A percentile compares a stretch with the other conserved stretches of the same genome.
These are phyloP conservation scores for Phytophthora pluvialis DNA, from an alignment of 352 stramenopile genomes.

Conservation along the genomic window DNA sequence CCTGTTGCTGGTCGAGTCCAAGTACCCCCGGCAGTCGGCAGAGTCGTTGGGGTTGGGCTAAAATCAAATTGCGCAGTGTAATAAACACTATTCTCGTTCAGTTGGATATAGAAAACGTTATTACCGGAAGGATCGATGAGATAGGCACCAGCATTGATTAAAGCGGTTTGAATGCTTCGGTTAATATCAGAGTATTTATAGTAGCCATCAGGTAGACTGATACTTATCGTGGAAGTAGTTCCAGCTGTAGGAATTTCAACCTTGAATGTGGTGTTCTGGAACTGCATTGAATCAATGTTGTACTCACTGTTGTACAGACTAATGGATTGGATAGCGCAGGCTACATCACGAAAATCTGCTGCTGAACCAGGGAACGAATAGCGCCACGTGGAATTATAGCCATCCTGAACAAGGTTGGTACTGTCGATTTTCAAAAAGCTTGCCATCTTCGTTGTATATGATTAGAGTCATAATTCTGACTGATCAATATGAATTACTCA, in stretches of 20 bases:
- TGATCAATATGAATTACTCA: no score
- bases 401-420: constrained; percentile 18
- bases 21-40: no score
- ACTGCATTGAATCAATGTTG: constrained; percentile 16
- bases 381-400: constrained; percentile 10
- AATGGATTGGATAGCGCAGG: constrained; percentile 1
- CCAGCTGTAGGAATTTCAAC: constrained; percentile 20
- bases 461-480: constrained; percentile 1
- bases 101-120: no score
- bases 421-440: constrained; percentile 21
- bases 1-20: constrained; percentile 16
- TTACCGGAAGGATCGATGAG: constrained; percentile 1
- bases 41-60: constrained; percentile 1
- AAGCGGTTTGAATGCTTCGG: constrained; percentile 17
- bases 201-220: no score
- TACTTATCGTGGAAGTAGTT: constrained; percentile 16
- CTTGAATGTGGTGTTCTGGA: constrained; percentile 12
- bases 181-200: no score
- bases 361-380: not conserved
- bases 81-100: constrained; percentile 20
- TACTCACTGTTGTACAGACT: constrained; percentile 10
- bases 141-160: constrained; percentile 17
- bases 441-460: constrained; percentile 20
- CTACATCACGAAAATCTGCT: not conserved
- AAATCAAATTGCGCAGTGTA: constrained; percentile 21